Evolutionary conservation across 106 monocot species (phyloP).

Genomic region (Hemerocallis citrina): DNA sequence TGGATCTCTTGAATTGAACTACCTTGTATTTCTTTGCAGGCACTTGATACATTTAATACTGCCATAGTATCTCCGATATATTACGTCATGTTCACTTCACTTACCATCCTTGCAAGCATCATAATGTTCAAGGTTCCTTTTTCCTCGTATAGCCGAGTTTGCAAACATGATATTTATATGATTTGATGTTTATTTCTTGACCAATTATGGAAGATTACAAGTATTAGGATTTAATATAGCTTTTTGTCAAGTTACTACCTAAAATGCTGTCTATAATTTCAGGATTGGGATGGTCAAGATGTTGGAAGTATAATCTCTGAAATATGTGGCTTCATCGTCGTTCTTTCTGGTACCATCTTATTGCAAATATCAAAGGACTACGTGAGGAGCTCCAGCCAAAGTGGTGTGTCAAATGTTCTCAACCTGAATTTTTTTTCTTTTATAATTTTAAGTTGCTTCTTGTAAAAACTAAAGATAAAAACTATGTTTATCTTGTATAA

Average conservation of each 20-base stretch:
- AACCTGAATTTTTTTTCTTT: neutral
- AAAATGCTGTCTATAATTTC: neutral
- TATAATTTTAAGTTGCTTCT: neutral
- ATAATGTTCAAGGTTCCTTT: slow-evolving; percentile 87
- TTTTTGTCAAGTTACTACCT: neutral
- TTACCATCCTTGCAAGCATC: slow-evolving; percentile 85
- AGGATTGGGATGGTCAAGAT: slow-evolving; percentile 93
- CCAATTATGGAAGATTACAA: neutral
- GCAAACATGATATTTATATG: neutral
- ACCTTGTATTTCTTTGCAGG: slow-evolving; percentile 36
- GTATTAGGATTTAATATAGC: neutral
- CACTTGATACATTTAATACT: slow-evolving; percentile 87
- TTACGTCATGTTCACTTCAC: slow-evolving; percentile 86
- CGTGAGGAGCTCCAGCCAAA: slow-evolving; percentile 44
- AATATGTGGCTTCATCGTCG: slow-evolving; percentile 86
- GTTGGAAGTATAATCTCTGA: slow-evolving; percentile 71
- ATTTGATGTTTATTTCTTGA: neutral
- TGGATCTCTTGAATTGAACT: neutral
- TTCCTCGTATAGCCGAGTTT: neutral
- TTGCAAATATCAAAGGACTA: slow-evolving; percentile 75
- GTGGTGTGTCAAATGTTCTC: slow-evolving; percentile 14
- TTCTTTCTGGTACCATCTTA: slow-evolving; percentile 81
- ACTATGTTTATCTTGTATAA: neutral
- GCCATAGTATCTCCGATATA: slow-evolving; percentile 90
- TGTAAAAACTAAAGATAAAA: neutral